Evolutionary conservation across 768 basidiomycete genomes (phyloP).

Genomic region (Grammothele lineata): DNA sequence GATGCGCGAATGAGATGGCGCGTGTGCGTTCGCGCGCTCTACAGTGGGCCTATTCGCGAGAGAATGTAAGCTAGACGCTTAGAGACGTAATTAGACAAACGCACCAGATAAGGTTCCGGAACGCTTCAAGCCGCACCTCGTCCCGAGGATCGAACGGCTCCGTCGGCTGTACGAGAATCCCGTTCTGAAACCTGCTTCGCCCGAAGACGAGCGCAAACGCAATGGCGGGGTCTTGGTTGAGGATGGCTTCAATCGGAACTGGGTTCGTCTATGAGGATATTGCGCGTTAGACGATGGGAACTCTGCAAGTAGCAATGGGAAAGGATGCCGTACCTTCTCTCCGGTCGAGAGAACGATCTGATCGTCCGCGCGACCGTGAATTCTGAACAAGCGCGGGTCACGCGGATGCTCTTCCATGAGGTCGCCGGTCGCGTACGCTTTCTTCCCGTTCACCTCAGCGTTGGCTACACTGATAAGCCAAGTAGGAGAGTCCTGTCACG

Average conservation of each 20-base stretch:
- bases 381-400: slow-evolving; percentile 30
- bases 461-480: not conserved
- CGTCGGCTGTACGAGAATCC: slow-evolving; percentile 36
- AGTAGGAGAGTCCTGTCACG: too few relatives aligned
- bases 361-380: slow-evolving; percentile 42
- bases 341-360: slow-evolving; percentile 42
- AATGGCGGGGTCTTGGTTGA: slow-evolving; percentile 32
- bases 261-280: slow-evolving; percentile 40
- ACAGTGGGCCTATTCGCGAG: slow-evolving; percentile 23
- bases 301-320: not conserved
- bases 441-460: slow-evolving; percentile 22
- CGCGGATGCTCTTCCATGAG: slow-evolving; percentile 38
- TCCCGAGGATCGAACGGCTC: slow-evolving; percentile 31
- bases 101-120: slow-evolving; percentile 34
- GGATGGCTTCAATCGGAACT: slow-evolving; percentile 33
- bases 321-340: slow-evolving; percentile 29
- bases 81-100: not conserved
- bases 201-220: slow-evolving; percentile 36
- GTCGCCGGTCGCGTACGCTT: slow-evolving; percentile 37
- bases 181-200: slow-evolving; percentile 35
- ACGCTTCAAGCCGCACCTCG: slow-evolving; percentile 24
- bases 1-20: slow-evolving; percentile 41
- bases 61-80: not conserved
- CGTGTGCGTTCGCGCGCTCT: slow-evolving; percentile 36
- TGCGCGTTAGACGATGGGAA: not conserved